A percentile compares a stretch with the other conserved stretches of the same genome.
Evolutionary conservation across 352 stramenopile genomes (phyloP).

Genomic region (Pythium myriotylum): DNA sequence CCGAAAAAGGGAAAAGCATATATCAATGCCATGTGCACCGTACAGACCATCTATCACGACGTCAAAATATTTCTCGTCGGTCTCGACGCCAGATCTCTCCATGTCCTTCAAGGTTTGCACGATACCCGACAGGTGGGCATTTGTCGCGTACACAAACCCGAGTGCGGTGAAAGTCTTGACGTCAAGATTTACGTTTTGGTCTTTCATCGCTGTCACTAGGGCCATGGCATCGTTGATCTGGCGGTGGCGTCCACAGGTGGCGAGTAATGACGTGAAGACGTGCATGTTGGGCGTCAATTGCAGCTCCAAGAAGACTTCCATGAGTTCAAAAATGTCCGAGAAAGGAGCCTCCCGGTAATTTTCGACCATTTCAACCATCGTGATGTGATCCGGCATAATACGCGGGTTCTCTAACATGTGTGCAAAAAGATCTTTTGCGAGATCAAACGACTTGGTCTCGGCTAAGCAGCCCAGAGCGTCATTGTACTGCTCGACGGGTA

Average conservation of each 20-base stretch:
- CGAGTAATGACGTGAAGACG: constrained; percentile 77
- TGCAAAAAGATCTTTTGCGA: constrained; percentile 64
- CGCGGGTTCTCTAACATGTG: constrained; percentile 60
- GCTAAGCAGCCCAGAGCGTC: constrained; percentile 74
- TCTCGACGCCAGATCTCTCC: constrained; percentile 31
- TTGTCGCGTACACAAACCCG: constrained; percentile 61
- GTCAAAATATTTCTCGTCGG: constrained; percentile 66
- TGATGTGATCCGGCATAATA: constrained; percentile 63
- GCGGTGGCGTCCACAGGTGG: constrained; percentile 61
- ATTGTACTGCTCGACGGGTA: constrained; percentile 77
- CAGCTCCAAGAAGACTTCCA: constrained; percentile 72
- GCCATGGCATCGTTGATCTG: constrained; percentile 57
- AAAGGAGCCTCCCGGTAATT: constrained; percentile 63
- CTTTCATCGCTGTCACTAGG: constrained; percentile 56
- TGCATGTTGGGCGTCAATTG: constrained; percentile 59
- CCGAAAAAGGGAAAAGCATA: constrained; percentile 71
- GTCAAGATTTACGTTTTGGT: constrained; percentile 45
- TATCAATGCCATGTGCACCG: constrained; percentile 60
- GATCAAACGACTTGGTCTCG: constrained; percentile 44
- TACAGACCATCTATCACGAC: constrained; percentile 63
- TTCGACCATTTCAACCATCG: constrained; percentile 80
- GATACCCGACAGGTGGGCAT: constrained; percentile 53
- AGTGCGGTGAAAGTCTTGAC: constrained; percentile 73
- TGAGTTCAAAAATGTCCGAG: constrained; percentile 64
- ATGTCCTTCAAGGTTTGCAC: constrained; percentile 55